Percentiles rank a stretch among this genome's conserved stretches.
Conservation (phyloP, 495 filamentous ascomycete genomes). For the Acidiella bohemica region DNA sequence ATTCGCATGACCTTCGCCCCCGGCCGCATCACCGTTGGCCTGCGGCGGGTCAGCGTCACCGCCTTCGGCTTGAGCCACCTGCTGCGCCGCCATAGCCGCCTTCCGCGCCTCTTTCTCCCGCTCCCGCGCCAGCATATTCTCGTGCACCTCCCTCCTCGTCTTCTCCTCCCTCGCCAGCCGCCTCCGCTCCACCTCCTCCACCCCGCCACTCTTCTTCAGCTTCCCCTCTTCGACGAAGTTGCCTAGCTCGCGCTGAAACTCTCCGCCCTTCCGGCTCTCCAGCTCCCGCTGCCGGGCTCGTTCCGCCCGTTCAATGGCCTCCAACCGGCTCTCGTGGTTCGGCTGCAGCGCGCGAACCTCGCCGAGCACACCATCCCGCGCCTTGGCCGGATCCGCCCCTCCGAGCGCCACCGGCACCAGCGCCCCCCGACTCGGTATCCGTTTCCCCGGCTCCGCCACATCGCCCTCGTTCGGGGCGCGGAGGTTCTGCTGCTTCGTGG, state of each 20-base stretch:
- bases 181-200: slow-evolving; percentile 83
- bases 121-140: slow-evolving; percentile 40
- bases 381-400: slow-evolving; percentile 42
- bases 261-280: slow-evolving; percentile 58
- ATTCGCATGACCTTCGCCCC: no score
- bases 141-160: slow-evolving; percentile 75
- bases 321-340: slow-evolving; percentile 82
- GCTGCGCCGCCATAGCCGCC: slow-evolving; percentile 15
- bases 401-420: slow-evolving; percentile 53
- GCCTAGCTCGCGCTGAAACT: slow-evolving; percentile 79
- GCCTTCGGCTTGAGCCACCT: no score
- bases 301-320: slow-evolving; percentile 92
- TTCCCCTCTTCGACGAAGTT: slow-evolving; percentile 82
- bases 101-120: slow-evolving; percentile 19
- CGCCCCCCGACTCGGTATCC: slow-evolving; percentile 20
- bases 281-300: slow-evolving; percentile 77
- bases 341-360: slow-evolving; percentile 91
- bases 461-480: slow-evolving; percentile 24
- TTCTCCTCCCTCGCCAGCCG: slow-evolving; percentile 76
- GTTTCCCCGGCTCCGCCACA: neutral
- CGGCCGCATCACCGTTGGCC: no score
- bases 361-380: slow-evolving; percentile 79
- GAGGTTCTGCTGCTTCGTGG: slow-evolving; percentile 87
- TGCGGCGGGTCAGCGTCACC: no score
- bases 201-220: slow-evolving; percentile 87